These are phyloP conservation scores for Boletus sp. DNA, from an alignment of 768 basidiomycete genomes.

Conservation along the genomic window DNA sequence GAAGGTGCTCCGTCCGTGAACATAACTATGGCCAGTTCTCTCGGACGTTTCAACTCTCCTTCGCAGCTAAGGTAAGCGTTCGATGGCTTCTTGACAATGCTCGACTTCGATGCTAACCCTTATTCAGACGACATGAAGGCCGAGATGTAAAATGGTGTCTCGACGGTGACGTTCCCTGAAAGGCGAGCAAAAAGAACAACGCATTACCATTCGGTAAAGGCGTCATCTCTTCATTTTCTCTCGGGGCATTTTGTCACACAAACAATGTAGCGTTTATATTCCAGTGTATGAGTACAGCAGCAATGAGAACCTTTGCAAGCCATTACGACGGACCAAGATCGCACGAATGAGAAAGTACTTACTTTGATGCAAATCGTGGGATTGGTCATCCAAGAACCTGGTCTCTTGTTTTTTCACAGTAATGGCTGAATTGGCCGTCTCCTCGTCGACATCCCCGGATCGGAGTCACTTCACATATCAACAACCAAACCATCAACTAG, in stretches of 20 bases:
- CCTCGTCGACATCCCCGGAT: too few species aligned
- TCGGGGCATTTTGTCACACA: neutral
- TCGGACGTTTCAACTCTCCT: slow-evolving; percentile 42
- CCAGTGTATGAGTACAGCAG: neutral
- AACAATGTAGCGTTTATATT: neutral
- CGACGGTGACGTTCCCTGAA: slow-evolving; percentile 46
- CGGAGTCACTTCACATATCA: too few species aligned
- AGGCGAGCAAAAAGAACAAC: slow-evolving; percentile 13
- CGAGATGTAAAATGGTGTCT: slow-evolving; percentile 43
- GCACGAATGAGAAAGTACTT: neutral
- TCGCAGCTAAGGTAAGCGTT: slow-evolving; percentile 39
- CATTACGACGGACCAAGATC: neutral
- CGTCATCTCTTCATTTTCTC: neutral
- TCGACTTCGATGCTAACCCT: neutral
- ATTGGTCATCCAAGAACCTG: too few species aligned
- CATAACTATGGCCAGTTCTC: slow-evolving; percentile 43
- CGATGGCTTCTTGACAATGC: neutral
- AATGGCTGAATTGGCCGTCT: too few species aligned
- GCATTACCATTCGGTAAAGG: too few species aligned
- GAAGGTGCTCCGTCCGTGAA: slow-evolving; percentile 44
- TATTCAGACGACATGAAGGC: slow-evolving; percentile 47
- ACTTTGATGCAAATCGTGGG: neutral
- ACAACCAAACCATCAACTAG: too few species aligned
- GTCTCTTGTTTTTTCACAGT: too few species aligned
- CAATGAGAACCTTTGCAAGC: neutral